Evolutionary conservation across 805 yeast genomes (phyloP).

Genomic region (Starmera dryadoides): DNA sequence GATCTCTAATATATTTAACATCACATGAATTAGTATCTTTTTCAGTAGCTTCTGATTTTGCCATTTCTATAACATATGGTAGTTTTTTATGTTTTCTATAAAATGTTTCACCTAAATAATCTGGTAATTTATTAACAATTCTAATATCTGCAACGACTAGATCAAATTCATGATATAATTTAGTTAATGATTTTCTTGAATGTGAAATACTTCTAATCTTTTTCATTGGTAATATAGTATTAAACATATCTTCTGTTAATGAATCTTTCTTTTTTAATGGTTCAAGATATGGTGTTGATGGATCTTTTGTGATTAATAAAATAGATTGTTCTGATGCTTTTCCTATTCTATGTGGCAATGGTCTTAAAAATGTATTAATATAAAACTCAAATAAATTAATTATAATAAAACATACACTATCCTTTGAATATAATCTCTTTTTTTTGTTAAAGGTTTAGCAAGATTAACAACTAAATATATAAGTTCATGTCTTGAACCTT

Average conservation of each 20-base stretch:
- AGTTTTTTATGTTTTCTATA: slow-evolving; percentile 57
- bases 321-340: slow-evolving; percentile 42
- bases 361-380: slow-evolving; percentile 18
- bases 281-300: slow-evolving; percentile 48
- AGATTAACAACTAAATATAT: slow-evolving; percentile 38
- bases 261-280: slow-evolving; percentile 40
- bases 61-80: slow-evolving; percentile 63
- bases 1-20: slow-evolving; percentile 53
- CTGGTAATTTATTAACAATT: slow-evolving; percentile 53
- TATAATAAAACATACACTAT: slow-evolving; percentile 27
- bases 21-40: slow-evolving; percentile 56
- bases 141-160: slow-evolving; percentile 64
- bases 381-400: neutral
- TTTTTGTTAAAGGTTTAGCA: slow-evolving; percentile 32
- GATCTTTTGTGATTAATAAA: slow-evolving; percentile 67
- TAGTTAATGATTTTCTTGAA: slow-evolving; percentile 37
- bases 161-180: slow-evolving; percentile 55
- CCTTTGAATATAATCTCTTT: slow-evolving; percentile 47
- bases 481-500: neutral
- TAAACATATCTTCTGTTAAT: slow-evolving; percentile 54
- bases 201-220: slow-evolving; percentile 41
- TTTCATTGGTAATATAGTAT: slow-evolving; percentile 52
- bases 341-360: slow-evolving; percentile 45
- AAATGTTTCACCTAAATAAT: slow-evolving; percentile 50
- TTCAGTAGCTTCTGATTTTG: slow-evolving; percentile 19